Evolutionary conservation across 148 eudicot species (phyloP).

Genomic region (Spergularia marina): DNA sequence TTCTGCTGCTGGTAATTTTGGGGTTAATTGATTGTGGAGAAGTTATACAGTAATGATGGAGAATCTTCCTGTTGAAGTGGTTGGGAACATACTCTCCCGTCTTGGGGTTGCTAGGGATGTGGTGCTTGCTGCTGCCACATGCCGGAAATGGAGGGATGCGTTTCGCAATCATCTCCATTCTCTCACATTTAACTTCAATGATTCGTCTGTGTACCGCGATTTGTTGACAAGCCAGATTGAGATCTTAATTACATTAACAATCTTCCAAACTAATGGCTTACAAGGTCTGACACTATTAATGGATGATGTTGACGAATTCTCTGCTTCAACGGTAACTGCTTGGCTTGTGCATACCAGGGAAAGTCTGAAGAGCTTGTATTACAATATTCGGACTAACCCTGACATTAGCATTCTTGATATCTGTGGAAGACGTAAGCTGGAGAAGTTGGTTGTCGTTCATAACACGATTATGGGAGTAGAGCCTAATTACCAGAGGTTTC

Average conservation of each 20-base stretch:
- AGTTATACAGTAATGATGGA: conserved; percentile 43
- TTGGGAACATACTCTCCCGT: conserved; percentile 85
- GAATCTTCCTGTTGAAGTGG: conserved; percentile 76
- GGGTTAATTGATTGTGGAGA: conserved; percentile 14
- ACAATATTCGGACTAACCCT: conserved; percentile 69
- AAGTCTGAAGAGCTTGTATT: conserved; percentile 54
- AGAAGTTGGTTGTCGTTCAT: conserved; percentile 61
- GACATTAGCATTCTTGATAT: conserved; percentile 72
- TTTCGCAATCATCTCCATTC: conserved; percentile 70
- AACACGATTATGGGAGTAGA: conserved; percentile 77
- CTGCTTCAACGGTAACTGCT: conserved; percentile 84
- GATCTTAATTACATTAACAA: conserved; percentile 77
- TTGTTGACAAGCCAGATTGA: conserved; percentile 51
- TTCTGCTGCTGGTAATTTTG: conserved; percentile 13
- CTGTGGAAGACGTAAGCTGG: conserved; percentile 78
- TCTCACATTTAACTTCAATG: conserved; percentile 64
- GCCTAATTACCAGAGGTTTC: conserved; percentile 73
- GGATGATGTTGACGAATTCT: conserved; percentile 90
- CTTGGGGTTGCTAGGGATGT: conserved; percentile 77
- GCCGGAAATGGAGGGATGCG: conserved; percentile 81
- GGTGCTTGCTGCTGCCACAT: conserved; percentile 75
- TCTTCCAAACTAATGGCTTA: conserved; percentile 73
- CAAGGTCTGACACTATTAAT: conserved; percentile 57
- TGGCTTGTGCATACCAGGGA: conserved; percentile 92
- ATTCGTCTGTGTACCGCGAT: conserved; percentile 66